These are phyloP conservation scores for Fusarium sp. DNA, from an alignment of 2,329 filamentous ascomycete species.

Conservation along the genomic window DNA sequence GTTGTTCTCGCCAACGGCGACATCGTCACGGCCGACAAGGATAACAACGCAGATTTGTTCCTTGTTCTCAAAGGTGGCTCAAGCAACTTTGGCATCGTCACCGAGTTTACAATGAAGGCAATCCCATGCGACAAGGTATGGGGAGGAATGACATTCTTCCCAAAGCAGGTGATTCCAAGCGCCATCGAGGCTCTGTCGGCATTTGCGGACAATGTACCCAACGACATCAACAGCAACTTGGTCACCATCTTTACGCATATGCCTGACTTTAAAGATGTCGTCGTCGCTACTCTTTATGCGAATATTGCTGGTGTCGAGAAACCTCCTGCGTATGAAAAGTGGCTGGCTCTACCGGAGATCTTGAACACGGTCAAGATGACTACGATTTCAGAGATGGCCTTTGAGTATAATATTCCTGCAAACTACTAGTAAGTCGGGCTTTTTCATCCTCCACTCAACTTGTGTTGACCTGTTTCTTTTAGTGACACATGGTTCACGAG, in stretches of 20 bases:
- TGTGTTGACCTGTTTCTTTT: background rate
- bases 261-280: slow-evolving; percentile 26
- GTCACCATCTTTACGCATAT: slow-evolving; percentile 18
- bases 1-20: slow-evolving; percentile 61
- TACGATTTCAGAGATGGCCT: slow-evolving; percentile 25
- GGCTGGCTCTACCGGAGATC: slow-evolving; percentile 31
- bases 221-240: slow-evolving; percentile 24
- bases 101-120: slow-evolving; percentile 43
- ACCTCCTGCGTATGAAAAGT: slow-evolving; percentile 27
- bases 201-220: slow-evolving; percentile 24
- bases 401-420: slow-evolving; percentile 32
- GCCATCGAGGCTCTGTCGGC: slow-evolving; percentile 9
- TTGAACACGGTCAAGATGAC: slow-evolving; percentile 27
- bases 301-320: slow-evolving; percentile 26
- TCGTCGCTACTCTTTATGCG: slow-evolving; percentile 18
- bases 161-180: slow-evolving; percentile 20
- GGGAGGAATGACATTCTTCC: slow-evolving; percentile 32
- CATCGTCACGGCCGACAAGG: slow-evolving; percentile 55
- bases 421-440: slow-evolving; percentile 20
- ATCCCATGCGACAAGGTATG: slow-evolving; percentile 34
- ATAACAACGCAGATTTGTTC: slow-evolving; percentile 55
- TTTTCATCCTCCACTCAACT: rapidly evolving
- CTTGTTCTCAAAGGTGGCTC: slow-evolving; percentile 57
- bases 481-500: slow-evolving; percentile 28
- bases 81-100: slow-evolving; percentile 56